These are phyloP conservation scores for Saxophila tyrrhenica DNA, from an alignment of 495 filamentous ascomycete genomes.

Conservation along the genomic window DNA sequence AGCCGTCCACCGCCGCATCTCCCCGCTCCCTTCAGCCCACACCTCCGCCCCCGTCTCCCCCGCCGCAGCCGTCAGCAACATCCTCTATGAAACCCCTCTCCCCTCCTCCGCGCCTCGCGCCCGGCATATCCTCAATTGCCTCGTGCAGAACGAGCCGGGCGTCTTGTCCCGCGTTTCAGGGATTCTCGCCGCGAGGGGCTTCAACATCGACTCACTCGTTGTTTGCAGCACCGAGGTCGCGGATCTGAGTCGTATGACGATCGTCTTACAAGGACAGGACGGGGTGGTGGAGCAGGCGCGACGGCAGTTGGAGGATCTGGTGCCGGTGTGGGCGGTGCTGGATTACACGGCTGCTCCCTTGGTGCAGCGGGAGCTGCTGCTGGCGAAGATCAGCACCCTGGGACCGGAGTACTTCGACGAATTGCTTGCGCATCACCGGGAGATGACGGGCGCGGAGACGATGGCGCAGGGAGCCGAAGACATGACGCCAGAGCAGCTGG, in stretches of 20 bases:
- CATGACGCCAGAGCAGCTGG: constrained; percentile 26
- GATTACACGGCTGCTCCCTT: constrained; percentile 88
- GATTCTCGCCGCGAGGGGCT: constrained; percentile 88
- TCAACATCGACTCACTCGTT: constrained; percentile 98
- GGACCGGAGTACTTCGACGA: constrained; percentile 98
- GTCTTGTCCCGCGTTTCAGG: constrained; percentile 93
- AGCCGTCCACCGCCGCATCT: constrained; percentile 80
- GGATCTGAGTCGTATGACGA: constrained; percentile 95
- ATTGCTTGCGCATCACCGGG: constrained; percentile 82
- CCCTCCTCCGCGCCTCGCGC: constrained; percentile 76
- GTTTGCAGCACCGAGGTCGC: constrained; percentile 98
- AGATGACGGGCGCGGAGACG: constrained; percentile 42
- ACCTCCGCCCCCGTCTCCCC: constrained; percentile 80
- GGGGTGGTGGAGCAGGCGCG: constrained; percentile 96
- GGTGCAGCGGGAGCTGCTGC: constrained; percentile 89
- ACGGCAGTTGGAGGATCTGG: constrained; percentile 87
- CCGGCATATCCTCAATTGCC: constrained; percentile 90
- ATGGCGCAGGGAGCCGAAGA: constrained; percentile 24
- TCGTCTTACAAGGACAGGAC: constrained; percentile 89
- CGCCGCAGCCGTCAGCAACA: constrained; percentile 88
- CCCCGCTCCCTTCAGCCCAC: constrained; percentile 59
- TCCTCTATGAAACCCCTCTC: constrained; percentile 94
- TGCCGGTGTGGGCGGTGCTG: constrained; percentile 95
- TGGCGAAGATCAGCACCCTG: constrained; percentile 93
- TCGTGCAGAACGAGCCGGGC: constrained; percentile 97